A percentile compares a stretch with the other conserved stretches of the same genome.
phyloP scores from a whole-genome alignment of 2,329 filamentous ascomycete species.

The Penicillium sp. region DNA sequence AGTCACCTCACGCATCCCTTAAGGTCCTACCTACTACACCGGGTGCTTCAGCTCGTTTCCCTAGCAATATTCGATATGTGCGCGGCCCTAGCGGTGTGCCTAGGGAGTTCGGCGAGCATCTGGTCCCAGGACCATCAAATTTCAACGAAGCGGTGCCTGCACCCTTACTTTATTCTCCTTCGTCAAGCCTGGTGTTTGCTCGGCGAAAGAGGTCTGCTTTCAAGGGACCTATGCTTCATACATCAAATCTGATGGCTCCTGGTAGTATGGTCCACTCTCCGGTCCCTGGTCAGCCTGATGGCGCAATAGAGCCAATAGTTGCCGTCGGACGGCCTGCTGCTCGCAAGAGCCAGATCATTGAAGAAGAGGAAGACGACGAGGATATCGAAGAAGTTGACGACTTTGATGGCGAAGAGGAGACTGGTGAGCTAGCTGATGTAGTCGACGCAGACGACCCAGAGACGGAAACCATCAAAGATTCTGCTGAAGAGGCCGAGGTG shows the following conservation, averaged over 20 bases:
- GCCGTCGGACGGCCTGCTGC: constrained; percentile 27
- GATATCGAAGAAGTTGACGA: constrained; percentile 44
- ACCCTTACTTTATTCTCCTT: constrained; percentile 40
- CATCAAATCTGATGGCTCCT: constrained; percentile 35
- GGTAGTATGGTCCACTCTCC: constrained; percentile 36
- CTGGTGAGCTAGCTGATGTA: constrained; percentile 23
- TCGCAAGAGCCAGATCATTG: constrained; percentile 45
- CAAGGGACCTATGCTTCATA: constrained; percentile 46
- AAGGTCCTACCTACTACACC: constrained; percentile 95
- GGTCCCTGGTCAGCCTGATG: constrained; percentile 29
- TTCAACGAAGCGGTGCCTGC: constrained; percentile 41
- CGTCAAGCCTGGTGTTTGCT: constrained; percentile 47
- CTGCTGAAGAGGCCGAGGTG: constrained; percentile 3
- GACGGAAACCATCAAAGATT: constrained; percentile 6
- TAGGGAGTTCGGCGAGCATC: constrained; percentile 27
- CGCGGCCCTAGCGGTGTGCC: constrained; percentile 48
- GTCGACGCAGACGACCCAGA: constrained; percentile 10
- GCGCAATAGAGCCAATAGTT: constrained; percentile 15
- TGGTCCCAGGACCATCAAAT: constrained; percentile 27
- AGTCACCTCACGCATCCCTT: constrained; percentile 84
- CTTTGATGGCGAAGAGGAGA: constrained; percentile 35
- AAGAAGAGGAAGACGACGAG: constrained; percentile 45
- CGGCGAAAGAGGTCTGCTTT: constrained; percentile 47
- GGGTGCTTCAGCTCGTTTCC: constrained; percentile 68
- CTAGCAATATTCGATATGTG: constrained; percentile 81